phyloP scores from a whole-genome alignment of 306 rosid species.

The Nissolia schottii region DNA sequence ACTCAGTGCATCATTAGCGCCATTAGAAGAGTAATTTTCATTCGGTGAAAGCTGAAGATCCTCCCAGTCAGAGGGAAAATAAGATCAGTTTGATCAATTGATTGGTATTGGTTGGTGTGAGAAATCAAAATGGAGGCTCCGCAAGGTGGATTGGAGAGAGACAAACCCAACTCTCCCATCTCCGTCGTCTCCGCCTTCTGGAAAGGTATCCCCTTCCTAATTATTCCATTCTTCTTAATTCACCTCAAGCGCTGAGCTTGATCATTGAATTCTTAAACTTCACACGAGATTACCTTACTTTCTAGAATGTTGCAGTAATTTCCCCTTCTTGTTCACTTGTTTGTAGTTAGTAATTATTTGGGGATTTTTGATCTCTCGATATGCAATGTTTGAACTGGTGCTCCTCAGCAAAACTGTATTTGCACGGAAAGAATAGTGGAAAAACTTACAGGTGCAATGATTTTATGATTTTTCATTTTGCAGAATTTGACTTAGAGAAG shows the following conservation, averaged over 20 bases:
- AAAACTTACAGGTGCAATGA: neutral
- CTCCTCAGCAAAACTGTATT: neutral
- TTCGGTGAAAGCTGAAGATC: neutral
- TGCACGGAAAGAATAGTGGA: neutral
- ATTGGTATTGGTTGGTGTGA: neutral
- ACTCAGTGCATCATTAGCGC: too few relatives aligned
- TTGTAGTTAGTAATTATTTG: neutral
- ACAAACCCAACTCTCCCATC: constrained; percentile 49
- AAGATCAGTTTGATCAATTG: neutral
- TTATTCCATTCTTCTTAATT: neutral
- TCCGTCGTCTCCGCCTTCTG: constrained; percentile 75
- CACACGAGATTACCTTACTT: neutral
- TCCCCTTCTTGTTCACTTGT: neutral
- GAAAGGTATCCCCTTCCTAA: constrained; percentile 53
- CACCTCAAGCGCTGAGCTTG: neutral
- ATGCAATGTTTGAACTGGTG: neutral
- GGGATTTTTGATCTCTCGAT: neutral
- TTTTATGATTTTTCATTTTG: neutral
- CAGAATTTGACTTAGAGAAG: constrained; percentile 95
- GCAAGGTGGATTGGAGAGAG: constrained; percentile 62
- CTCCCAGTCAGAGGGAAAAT: too few relatives aligned
- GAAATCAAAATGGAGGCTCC: constrained; percentile 70
- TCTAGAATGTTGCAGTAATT: neutral
- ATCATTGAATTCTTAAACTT: neutral
- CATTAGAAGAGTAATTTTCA: neutral